Percentiles rank a stretch among this genome's conserved stretches.
Conservation (phyloP, 148 eudicot species). For the Rhododendron ferrugineum region DNA sequence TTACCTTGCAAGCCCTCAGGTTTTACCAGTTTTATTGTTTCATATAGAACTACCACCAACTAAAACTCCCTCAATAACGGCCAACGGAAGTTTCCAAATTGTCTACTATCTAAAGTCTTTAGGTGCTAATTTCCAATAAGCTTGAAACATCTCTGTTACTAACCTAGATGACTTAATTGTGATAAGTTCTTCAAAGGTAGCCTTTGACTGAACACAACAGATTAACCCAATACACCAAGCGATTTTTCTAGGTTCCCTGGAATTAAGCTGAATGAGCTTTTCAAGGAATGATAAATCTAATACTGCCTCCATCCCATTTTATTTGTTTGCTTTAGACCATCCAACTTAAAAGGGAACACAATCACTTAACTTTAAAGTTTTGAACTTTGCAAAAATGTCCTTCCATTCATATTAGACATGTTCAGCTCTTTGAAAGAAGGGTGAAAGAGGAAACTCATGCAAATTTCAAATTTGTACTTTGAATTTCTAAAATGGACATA, state of each 20-base stretch:
- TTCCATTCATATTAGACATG: too few relatives aligned
- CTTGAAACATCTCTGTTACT: not conserved
- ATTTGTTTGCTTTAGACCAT: too few relatives aligned
- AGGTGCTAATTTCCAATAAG: not conserved
- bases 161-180: not conserved
- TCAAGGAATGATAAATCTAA: not conserved
- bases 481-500: too few relatives aligned
- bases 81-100: not conserved
- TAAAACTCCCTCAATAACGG: not conserved
- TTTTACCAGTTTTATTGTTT: not conserved
- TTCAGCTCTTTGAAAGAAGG: too few relatives aligned
- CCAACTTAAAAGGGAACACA: too few relatives aligned
- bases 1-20: too few relatives aligned
- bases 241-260: not conserved
- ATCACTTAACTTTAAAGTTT: too few relatives aligned
- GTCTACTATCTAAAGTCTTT: not conserved
- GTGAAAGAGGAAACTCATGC: too few relatives aligned
- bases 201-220: not conserved
- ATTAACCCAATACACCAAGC: not conserved
- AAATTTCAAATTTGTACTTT: too few relatives aligned
- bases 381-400: too few relatives aligned
- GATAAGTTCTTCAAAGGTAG: not conserved
- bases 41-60: not conserved
- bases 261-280: not conserved
- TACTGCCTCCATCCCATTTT: too few relatives aligned